Evolutionary conservation across 768 basidiomycete species (phyloP), one percentile per base, ranked within the genome.

Genomic region (Collybia sordida): DNA sequence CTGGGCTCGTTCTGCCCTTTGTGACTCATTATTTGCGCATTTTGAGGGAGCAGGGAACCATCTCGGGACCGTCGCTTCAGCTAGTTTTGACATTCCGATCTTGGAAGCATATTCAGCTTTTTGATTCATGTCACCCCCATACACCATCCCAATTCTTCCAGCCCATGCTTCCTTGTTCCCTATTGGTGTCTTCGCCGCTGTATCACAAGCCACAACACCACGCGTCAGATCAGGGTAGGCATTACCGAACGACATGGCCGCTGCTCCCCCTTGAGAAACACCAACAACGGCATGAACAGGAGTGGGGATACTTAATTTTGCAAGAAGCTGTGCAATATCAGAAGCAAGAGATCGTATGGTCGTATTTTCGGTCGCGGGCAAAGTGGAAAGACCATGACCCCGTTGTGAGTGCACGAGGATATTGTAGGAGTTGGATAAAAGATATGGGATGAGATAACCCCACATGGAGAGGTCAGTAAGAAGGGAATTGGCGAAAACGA

Each of bases 261-360:
- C 69, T 6, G 78, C 77, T 0, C 79, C 80, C 0, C 80, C 80
- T 52, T 81, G 79, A 1, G 78, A 79, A 5, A 80, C 80, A 14
- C 79, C 80, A 22, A 82, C 73, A 18, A 81, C 60, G 15, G 72
- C 60, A 40, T 77, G 72, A 19, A 77, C 69, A 2, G 73, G 72
- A 5, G 59, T 67, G 0, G 67, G 57, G 18, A 78, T 71, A 2
- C 55, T 48, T 6, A 75, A 63, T 4, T 53, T 57, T 3, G 64
- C 44, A 35, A 80, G 65, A 19, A 79, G 60, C 34, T 64, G 52
- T 0, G 65, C 64, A 11, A 80, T 73, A 55, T 80, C 78, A 25
- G 69, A 65, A 6, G 79, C 77, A 17, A 79, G 70, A 27, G 70
- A 64, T 0, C 70, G 67, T 39, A 80, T 80, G 0, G 75, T 77